phyloP scores from a whole-genome alignment of 345 rosid species.

The Pelargonium nanum region DNA sequence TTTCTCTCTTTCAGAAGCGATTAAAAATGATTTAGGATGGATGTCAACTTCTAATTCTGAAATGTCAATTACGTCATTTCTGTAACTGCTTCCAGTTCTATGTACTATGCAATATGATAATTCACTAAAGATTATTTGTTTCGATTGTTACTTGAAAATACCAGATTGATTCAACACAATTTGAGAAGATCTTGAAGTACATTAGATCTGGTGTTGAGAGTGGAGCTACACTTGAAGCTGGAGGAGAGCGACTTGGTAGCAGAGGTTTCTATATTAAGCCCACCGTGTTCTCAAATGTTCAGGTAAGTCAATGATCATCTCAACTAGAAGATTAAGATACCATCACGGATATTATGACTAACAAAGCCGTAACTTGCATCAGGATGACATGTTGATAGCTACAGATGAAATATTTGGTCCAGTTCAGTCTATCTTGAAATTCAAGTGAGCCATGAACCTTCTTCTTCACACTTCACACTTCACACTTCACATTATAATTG shows the following conservation, averaged over 20 bases:
- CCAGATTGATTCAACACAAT: constrained; percentile 70
- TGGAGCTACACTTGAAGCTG: constrained; percentile 88
- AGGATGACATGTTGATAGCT: constrained; percentile 94
- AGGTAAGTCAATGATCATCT: constrained; percentile 45
- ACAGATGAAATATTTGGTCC: constrained; percentile 93
- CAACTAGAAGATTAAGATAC: not conserved
- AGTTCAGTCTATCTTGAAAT: constrained; percentile 77
- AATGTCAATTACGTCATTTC: too few relatives aligned
- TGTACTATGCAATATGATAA: too few relatives aligned
- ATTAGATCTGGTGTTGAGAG: constrained; percentile 59
- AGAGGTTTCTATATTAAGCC: constrained; percentile 81
- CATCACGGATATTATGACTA: too few relatives aligned
- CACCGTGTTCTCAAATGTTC: constrained; percentile 88
- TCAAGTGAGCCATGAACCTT: constrained; percentile 44
- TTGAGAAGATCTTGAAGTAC: constrained; percentile 54
- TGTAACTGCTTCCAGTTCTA: too few relatives aligned
- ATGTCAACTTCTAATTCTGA: too few relatives aligned
- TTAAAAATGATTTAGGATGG: too few relatives aligned
- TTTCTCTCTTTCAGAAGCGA: too few relatives aligned
- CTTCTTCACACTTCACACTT: not conserved
- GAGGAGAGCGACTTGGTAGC: constrained; percentile 65
- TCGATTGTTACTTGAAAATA: too few relatives aligned
- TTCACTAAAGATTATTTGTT: too few relatives aligned
- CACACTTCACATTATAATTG: not conserved
- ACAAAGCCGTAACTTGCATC: not conserved